A percentile compares a stretch with the other conserved stretches of the same genome.
Evolutionary conservation across 192 early-diverging fungal species (phyloP).

Genomic region (Spinellus fusiger): DNA sequence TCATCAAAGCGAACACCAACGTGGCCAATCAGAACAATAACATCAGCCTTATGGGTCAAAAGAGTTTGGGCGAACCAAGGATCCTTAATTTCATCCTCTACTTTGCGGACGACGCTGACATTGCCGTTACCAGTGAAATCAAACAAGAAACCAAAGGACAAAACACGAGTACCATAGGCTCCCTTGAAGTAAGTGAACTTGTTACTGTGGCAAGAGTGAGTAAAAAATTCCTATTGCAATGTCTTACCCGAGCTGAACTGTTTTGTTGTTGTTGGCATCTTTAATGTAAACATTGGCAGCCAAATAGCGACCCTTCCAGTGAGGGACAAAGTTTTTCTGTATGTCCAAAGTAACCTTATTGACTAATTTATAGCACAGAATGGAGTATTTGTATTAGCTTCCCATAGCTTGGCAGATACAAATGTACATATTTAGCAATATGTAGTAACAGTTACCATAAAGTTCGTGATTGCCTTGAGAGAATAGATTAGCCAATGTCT

Average conservation of each 20-base stretch:
- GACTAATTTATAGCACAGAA: slow-evolving; percentile 8
- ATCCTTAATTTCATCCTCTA: slow-evolving; percentile 39
- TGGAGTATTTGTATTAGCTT: neutral
- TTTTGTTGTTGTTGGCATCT: slow-evolving; percentile 34
- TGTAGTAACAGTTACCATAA: neutral
- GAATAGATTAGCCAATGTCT: neutral
- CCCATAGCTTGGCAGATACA: neutral
- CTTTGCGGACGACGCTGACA: slow-evolving; percentile 27
- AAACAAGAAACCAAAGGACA: slow-evolving; percentile 47
- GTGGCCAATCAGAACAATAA: slow-evolving; percentile 47
- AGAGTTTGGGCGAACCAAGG: slow-evolving; percentile 49
- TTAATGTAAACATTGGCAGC: slow-evolving; percentile 30
- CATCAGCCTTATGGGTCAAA: slow-evolving; percentile 35
- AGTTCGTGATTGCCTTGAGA: slow-evolving; percentile 36
- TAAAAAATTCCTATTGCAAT: neutral
- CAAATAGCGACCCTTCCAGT: slow-evolving; percentile 28
- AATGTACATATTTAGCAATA: no score
- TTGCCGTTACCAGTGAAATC: slow-evolving; percentile 33
- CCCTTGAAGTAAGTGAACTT: slow-evolving; percentile 32
- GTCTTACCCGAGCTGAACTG: slow-evolving; percentile 34
- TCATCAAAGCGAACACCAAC: slow-evolving; percentile 39
- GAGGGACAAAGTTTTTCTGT: slow-evolving; percentile 15
- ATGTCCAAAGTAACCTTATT: slow-evolving; percentile 21
- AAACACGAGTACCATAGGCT: slow-evolving; percentile 39
- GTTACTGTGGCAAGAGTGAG: neutral